Base-by-base conservation (phyloP, 345 rosid genomes). In the Chamaenerion angustifolium region DNA sequence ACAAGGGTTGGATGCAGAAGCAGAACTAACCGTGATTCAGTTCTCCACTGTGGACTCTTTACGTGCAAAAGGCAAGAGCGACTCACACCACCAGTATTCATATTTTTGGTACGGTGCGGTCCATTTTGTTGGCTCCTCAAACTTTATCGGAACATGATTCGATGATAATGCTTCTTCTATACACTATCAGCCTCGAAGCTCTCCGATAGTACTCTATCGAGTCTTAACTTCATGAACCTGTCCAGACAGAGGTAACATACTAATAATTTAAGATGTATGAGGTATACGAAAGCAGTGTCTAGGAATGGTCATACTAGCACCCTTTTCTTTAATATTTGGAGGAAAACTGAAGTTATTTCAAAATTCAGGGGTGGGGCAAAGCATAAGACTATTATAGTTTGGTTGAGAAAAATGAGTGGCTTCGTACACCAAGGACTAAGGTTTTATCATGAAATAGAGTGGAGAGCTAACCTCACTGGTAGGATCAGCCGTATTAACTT, bases 161-260 rank as follows among this genome's bases (percentile, higher is more conserved):
- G 79, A 81, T 27, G 92, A 95, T 58, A 90, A 69, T 4, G 93
- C 96, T 70, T 90, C 93, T 68, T 80, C 86, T 6, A n/a, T n/a
- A 72, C 55, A 59, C 73, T 67, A 12, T 57, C 76, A 48, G 95
- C 83, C 72, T 83, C 87, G 50, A 64, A 86, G 59, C 74, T 76
- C 17, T 72, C 87, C n/a, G 73, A 67, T 18, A 90, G 74, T 68
- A 90, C 98, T 51, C 96, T 76, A 71, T 90, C 98, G 76, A 90
- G 56, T 66, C 98, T 83, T 57, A 90, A 68, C 68, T 90, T 90
- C 98, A 90, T 90, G 68, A 76, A 90, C 81, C 98, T 90, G 82
- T 61, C 23, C 10, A 13, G 42, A 3, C 25, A 21, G 25, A 21
- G 25, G 25, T 21, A 21, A 21, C 25, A 21, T 21, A 21, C 25